phyloP scores from a whole-genome alignment of 1,139 yeast species.

The Saccharomycopsis crataegensis region DNA sequence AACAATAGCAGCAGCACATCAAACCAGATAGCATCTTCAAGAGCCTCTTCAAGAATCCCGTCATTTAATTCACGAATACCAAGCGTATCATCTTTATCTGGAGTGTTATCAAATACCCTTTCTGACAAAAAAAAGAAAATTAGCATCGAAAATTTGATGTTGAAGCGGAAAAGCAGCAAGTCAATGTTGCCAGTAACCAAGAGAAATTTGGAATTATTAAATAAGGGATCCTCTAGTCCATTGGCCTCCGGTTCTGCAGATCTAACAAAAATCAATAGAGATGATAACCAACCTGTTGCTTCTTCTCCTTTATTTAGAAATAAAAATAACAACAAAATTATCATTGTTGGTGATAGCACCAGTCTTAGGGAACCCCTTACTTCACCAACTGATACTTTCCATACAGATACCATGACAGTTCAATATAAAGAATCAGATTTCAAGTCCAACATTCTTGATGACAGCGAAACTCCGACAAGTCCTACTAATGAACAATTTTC shows the following conservation, averaged over 20 bases:
- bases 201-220: not conserved
- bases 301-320: too few species aligned
- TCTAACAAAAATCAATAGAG: too few species aligned
- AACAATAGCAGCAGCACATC: not conserved
- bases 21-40: not conserved
- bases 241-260: too few species aligned
- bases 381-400: not conserved
- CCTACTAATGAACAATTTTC: not conserved
- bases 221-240: not conserved
- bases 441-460: not conserved
- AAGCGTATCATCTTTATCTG: not conserved
- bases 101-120: not conserved
- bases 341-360: not conserved
- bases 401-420: conserved; percentile 1
- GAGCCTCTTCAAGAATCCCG: conserved; percentile 9
- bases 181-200: conserved; percentile 3
- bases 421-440: not conserved
- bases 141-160: not conserved
- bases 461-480: not conserved
- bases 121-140: not conserved
- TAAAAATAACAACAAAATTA: not conserved
- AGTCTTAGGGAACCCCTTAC: not conserved
- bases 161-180: conserved; percentile 3
- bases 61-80: not conserved
- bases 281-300: too few species aligned